Percentiles rank a stretch among this genome's conserved stretches.
These are phyloP conservation scores for Phialophora expanda DNA, from an alignment of 2,329 filamentous ascomycete genomes.

Conservation along the genomic window DNA sequence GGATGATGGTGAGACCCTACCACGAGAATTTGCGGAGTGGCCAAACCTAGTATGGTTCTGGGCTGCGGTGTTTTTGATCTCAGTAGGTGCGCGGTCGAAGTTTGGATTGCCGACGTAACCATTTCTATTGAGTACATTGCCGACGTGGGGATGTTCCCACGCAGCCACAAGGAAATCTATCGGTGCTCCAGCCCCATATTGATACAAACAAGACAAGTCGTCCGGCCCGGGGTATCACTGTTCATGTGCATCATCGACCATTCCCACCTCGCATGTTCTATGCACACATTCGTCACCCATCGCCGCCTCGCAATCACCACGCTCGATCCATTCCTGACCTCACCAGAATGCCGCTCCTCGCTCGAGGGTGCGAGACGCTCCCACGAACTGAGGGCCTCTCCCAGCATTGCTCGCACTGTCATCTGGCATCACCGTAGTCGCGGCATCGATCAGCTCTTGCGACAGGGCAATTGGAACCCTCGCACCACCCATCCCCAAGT, in stretches of 20 bases:
- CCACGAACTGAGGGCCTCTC: background rate
- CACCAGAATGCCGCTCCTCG: conserved; percentile 10
- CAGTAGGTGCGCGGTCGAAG: background rate
- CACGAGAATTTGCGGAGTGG: background rate
- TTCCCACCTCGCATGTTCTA: background rate
- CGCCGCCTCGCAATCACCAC: background rate
- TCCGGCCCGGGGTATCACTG: conserved; percentile 4
- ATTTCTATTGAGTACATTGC: conserved; percentile 1
- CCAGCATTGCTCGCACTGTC: conserved; percentile 39
- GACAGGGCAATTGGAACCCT: conserved; percentile 30
- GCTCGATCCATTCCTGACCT: background rate
- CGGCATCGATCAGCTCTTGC: background rate
- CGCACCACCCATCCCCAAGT: conserved; percentile 34
- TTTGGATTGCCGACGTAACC: background rate
- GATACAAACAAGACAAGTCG: background rate
- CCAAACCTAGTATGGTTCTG: background rate
- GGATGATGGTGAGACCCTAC: background rate
- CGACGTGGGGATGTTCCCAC: background rate
- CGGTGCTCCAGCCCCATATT: background rate
- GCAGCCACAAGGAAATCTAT: background rate
- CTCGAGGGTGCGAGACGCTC: background rate
- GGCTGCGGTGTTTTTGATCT: background rate
- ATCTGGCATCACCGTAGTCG: conserved; percentile 32
- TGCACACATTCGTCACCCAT: background rate
- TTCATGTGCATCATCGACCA: background rate